A percentile compares a stretch with the other conserved stretches of the same genome.
phyloP scores from a whole-genome alignment of 345 rosid genomes.

The Dipteronia dyeriana region DNA sequence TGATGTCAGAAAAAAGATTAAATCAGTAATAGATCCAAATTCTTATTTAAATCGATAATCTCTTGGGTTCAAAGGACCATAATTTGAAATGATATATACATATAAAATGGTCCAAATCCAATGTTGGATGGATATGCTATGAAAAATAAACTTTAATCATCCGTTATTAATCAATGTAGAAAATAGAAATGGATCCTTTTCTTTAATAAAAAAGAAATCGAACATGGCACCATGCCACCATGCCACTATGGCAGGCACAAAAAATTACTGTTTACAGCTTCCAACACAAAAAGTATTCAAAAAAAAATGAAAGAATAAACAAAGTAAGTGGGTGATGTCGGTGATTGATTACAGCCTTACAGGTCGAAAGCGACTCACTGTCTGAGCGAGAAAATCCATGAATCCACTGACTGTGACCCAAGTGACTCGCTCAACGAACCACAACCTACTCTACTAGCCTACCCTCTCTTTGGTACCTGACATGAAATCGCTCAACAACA shows the following conservation, averaged over 20 bases:
- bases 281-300: neutral
- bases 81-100: too few relatives aligned
- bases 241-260: neutral
- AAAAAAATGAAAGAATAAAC: neutral
- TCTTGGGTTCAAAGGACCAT: too few relatives aligned
- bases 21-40: too few relatives aligned
- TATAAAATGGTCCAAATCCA: neutral
- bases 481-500: neutral
- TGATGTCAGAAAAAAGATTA: too few relatives aligned
- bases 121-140: neutral
- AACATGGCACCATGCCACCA: neutral
- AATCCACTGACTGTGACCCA: neutral
- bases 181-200: neutral
- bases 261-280: neutral
- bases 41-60: too few relatives aligned
- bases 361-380: conserved; percentile 1
- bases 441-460: conserved; percentile 1
- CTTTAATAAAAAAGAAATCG: neutral
- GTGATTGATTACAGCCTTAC: neutral
- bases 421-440: neutral
- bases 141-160: too few relatives aligned
- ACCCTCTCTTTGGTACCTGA: neutral
- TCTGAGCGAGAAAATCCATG: neutral
- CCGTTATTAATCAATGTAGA: neutral
- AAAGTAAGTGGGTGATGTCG: conserved; percentile 3